Base-by-base conservation (phyloP, 2,329 filamentous ascomycete genomes). In the Cladophialophora chaetospira region DNA sequence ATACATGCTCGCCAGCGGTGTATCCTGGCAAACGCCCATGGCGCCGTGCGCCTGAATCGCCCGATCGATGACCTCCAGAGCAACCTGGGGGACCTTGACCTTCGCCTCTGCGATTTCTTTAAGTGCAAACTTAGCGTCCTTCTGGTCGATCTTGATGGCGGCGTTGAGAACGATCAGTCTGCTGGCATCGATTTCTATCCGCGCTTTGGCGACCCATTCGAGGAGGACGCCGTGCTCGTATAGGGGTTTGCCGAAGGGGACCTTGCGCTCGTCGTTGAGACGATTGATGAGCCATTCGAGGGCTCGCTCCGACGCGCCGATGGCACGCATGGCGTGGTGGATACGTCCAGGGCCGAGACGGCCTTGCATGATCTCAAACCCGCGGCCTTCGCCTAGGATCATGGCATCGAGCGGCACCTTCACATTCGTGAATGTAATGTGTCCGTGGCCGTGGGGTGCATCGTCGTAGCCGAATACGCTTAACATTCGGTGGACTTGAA, bases 281-380 rank as follows among this genome's bases (percentile, higher is more conserved):
- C 94, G 88, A 68, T 91, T 89, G 58, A 99, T 83, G 83, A 97
- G 88, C 88, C 89, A 96, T 70, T 97, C 93, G 25, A 99, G 83
- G 0, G 92, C 94, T 63, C 86, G 84, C 75, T 99, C 94, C n/a
- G 94, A 49, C 49, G 91, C 88, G 50, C 94, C 94, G 70, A 99
- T 94, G 60, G 86, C 87, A 63, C 94, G 87, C 94, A 99, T 99
- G 58, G 91, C 91, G 77, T 99, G 94, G 78, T 99, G 94, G 71
- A 99, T 97, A 56, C 94, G 89, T 26, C 94, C 94, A 1, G 94
- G 94, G 1, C 94, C 94, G 17, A 99, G 87, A 66, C 94, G 90
- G 57, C 94, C 94, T 73, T 99, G 94, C 70, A 99, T 97, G 70
- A 99, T 96, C 75, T 99, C 94, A 73, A 97, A 97, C 21, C 94